Evolutionary conservation across 2,329 filamentous ascomycete species (phyloP).

Genomic region (Gnomoniopsis smithogilvyi): DNA sequence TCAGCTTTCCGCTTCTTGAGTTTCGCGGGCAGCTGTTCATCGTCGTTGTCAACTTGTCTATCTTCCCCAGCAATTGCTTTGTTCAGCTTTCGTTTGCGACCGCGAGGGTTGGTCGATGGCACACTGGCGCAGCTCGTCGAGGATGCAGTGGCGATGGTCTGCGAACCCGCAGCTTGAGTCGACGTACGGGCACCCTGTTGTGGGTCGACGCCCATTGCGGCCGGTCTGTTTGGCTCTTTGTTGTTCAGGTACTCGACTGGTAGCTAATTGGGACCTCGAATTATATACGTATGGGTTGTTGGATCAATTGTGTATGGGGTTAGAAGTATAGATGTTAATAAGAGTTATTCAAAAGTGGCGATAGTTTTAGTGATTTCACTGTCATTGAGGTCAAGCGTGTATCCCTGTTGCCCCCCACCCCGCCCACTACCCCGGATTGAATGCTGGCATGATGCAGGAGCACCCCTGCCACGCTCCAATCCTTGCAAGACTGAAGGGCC

Average conservation of each 20-base stretch:
- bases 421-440: no score
- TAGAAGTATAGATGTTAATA: no score
- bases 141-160: not conserved
- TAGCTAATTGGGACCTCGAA: no score
- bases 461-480: no score
- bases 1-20: not conserved
- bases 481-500: no score
- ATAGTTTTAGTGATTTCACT: no score
- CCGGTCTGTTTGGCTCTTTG: not conserved
- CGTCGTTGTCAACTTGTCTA: not conserved
- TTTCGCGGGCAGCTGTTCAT: not conserved
- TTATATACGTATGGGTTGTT: no score
- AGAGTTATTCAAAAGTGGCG: no score
- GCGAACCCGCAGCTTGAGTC: not conserved
- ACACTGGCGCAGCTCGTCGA: not conserved
- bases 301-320: no score
- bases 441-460: no score
- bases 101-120: not conserved
- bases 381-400: no score
- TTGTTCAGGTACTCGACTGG: not conserved
- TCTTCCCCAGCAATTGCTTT: not conserved
- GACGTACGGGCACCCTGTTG: not conserved
- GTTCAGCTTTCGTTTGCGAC: constrained; percentile 2
- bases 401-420: no score
- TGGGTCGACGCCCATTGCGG: constrained; percentile 8